A percentile compares a stretch with the other conserved stretches of the same genome.
Conservation (phyloP, 2,329 filamentous ascomycete genomes). For the Sarocladiaceae sp. region DNA sequence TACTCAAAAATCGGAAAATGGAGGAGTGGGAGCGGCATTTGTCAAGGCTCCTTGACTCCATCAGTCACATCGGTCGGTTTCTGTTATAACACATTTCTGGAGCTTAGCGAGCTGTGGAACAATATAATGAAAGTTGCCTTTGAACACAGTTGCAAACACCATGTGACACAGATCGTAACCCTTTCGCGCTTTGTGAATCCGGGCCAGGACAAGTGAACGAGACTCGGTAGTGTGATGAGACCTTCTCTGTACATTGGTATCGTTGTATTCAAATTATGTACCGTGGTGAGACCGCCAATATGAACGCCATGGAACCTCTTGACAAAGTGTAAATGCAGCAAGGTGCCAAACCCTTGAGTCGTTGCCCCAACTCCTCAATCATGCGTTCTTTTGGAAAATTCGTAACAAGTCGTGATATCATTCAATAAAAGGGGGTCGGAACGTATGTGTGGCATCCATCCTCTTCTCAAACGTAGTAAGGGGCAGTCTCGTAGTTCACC, state of each 20-base stretch:
- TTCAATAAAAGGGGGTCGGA: not conserved
- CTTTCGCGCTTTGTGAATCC: too few relatives aligned
- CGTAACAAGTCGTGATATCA: conserved; percentile 1
- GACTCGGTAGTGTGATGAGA: too few relatives aligned
- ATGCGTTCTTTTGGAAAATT: conserved; percentile 7
- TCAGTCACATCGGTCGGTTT: not conserved
- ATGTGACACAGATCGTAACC: too few relatives aligned
- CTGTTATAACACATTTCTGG: conserved; percentile 3
- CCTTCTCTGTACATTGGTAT: too few relatives aligned
- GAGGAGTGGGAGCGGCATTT: not conserved
- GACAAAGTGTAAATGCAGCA: conserved; percentile 4
- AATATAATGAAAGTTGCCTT: not conserved
- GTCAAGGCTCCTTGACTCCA: not conserved
- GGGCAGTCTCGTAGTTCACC: not conserved
- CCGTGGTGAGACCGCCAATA: not conserved
- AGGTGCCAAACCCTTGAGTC: not conserved
- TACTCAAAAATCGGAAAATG: not conserved
- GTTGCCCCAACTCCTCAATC: conserved; percentile 3
- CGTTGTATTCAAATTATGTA: not conserved
- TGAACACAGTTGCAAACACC: too few relatives aligned
- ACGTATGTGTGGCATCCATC: not conserved
- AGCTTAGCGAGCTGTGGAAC: conserved; percentile 6
- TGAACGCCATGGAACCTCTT: conserved; percentile 3
- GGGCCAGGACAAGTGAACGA: too few relatives aligned
- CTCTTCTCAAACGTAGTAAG: not conserved